Conservation (phyloP, 768 basidiomycete species). For the Russula dissimulans region DNA sequence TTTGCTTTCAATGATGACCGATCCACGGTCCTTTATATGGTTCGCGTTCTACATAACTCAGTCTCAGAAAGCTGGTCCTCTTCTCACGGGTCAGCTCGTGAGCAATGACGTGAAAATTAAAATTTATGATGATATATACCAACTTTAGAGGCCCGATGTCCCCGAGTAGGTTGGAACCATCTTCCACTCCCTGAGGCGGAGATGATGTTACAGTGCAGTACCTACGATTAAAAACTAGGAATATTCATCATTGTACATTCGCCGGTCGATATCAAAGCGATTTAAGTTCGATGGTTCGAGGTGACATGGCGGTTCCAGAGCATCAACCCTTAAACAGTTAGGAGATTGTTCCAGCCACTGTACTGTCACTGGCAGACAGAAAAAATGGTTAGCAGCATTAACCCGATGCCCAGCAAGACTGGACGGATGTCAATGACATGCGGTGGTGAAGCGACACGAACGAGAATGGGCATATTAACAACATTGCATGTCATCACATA, state of each 20-base stretch:
- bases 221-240: too few species aligned
- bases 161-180: too few species aligned
- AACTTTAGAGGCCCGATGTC: too few species aligned
- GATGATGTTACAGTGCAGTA: too few species aligned
- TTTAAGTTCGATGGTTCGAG: conserved; percentile 57
- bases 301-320: conserved; percentile 39
- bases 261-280: too few species aligned
- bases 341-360: background rate
- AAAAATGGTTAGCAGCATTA: background rate
- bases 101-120: background rate
- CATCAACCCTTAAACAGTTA: background rate
- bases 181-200: too few species aligned
- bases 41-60: background rate
- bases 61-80: background rate
- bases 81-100: background rate
- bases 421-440: background rate
- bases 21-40: too few species aligned
- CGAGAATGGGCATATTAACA: background rate
- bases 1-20: too few species aligned
- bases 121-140: background rate
- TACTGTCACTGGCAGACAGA: background rate
- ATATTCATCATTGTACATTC: too few species aligned
- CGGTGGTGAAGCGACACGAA: background rate
- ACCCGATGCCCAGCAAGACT: too few species aligned
- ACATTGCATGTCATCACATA: background rate